Base-by-base conservation (phyloP, 148 eudicot genomes). In the Mesembryanthemum crystallinum region DNA sequence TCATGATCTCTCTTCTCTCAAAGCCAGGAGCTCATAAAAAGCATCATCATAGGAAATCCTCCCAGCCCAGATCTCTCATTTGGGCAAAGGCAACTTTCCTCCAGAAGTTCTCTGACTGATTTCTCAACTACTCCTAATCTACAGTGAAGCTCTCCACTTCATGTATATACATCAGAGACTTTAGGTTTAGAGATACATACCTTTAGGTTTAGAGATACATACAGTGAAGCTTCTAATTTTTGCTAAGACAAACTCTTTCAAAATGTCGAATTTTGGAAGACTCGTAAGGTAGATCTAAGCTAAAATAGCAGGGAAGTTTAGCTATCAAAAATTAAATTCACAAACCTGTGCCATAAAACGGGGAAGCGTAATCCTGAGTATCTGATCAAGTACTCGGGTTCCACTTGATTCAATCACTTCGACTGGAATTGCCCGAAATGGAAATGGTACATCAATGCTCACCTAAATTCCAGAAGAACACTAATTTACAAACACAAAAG, bases 261-360 rank as follows among this genome's bases (percentile, higher is more conserved):
- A 33, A 33, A 20, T 33, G 24, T n/a, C 7, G 45, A 13, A 43
- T 32, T 30, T 18, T 3, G 32, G 23, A 77, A 47, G 21, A 47
- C 49, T 77, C 13, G 29, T n/a, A 21, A 28, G 32, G 7, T 4
- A 69, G 10, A 45, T 27, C 39, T 11, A 25, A 28, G 18, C 1
- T 27, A 43, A 72, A 55, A 21, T 69, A 72, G 12, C 20, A 25
- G 10, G 33, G 14, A 64, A 43, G 9, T 17, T 23, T 54, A 12
- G 59, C 59, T 17, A 54, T 54, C 20, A 17, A 17, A 45, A 24
- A 24, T 3, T 20, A 27, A 35, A 8, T 10, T 13, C 55, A 55
- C 84, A 79, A 73, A 88, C 98, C 98, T 93, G 98, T 15, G 87
- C 84, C 98, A 93, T 89, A 69, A 93, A 93, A 51, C 96, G 92